Conservation (phyloP, 2,329 filamentous ascomycete species). For the Rutstroemia sp. region DNA sequence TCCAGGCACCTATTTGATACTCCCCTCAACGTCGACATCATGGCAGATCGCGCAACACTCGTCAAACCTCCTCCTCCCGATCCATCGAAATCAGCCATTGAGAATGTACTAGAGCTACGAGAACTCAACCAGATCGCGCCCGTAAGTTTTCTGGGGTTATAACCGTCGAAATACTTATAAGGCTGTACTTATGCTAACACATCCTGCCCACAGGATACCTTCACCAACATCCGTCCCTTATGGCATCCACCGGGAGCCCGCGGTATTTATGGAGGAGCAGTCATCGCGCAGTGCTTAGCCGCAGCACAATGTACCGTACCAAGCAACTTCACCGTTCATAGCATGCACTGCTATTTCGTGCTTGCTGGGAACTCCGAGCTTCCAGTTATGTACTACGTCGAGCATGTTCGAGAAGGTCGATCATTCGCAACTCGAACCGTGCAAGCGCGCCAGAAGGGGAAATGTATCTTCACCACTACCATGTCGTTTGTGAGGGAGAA, state of each 20-base stretch:
- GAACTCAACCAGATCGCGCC: conserved; percentile 69
- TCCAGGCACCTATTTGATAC: background rate
- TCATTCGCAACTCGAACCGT: conserved; percentile 90
- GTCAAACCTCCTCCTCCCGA: conserved; percentile 70
- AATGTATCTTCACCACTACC: conserved; percentile 91
- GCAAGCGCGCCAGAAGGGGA: conserved; percentile 83
- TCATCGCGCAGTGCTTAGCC: conserved; percentile 85
- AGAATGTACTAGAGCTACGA: conserved; percentile 83
- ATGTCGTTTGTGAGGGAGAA: conserved; percentile 74
- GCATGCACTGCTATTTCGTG: conserved; percentile 99
- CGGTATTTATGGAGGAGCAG: conserved; percentile 87
- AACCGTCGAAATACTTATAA: conserved; percentile 8
- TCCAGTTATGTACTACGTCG: conserved; percentile 90
- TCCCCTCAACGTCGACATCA: background rate
- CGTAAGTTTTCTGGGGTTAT: conserved; percentile 39
- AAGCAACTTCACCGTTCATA: conserved; percentile 74
- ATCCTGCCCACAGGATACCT: conserved; percentile 59
- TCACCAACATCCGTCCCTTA: conserved; percentile 84
- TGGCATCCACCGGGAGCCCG: conserved; percentile 91
- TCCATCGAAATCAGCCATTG: conserved; percentile 68
- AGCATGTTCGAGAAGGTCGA: conserved; percentile 82
- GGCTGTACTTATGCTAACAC: background rate
- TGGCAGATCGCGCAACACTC: conserved; percentile 45
- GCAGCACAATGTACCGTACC: conserved; percentile 86
- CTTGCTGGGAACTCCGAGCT: conserved; percentile 79